Evolutionary conservation across 352 stramenopile genomes (phyloP), one percentile per base, ranked within the genome.

Genomic region (Aphanomyces euteiches): DNA sequence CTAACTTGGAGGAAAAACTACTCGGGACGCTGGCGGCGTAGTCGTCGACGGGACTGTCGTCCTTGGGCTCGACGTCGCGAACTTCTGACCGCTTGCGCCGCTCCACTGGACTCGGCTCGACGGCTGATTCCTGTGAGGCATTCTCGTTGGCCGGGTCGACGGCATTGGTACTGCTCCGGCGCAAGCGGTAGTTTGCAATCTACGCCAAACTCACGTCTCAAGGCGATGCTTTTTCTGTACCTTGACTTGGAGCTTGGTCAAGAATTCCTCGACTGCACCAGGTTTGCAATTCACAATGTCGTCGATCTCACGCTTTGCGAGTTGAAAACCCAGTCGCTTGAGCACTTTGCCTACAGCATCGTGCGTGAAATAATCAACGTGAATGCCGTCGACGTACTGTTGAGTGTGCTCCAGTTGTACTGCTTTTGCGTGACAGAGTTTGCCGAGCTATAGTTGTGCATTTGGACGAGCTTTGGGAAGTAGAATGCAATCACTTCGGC

Each of bases 321-420:
- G 67, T n/a, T 84, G 81, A 37, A 92, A 78, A 41, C 90, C 78
- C 47, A 97, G 77, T 63, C 80, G 90, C 77, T 85, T 89, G 53
- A 97, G 77, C 59, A 97, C 90, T 74, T 96, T 95, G 28, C 73
- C 77, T 89, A 64, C 76, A 36, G 75, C 45, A 15, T 83, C 47
- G 45, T 67, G 56, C 28, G 56, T 65, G 17, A 79, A n/a, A 57
- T 41, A n/a, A 57, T 41, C 7, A 17, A 73, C 38, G 59, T 7
- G 15, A 17, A 58, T 58, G 50, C 3, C 4, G 47, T 12, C 8
- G 53, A 36, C 82, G 76, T 74, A 87, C 87, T 82, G 73, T 98
- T 98, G 40, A 98, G 79, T 40, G 95, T 98, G 64, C 91, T 93
- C 90, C 92, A 98, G 75, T 98, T 98, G 81, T 98, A 98, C 61